Evolutionary conservation across 345 rosid species (phyloP).

Genomic region (Sonneratia alba): DNA sequence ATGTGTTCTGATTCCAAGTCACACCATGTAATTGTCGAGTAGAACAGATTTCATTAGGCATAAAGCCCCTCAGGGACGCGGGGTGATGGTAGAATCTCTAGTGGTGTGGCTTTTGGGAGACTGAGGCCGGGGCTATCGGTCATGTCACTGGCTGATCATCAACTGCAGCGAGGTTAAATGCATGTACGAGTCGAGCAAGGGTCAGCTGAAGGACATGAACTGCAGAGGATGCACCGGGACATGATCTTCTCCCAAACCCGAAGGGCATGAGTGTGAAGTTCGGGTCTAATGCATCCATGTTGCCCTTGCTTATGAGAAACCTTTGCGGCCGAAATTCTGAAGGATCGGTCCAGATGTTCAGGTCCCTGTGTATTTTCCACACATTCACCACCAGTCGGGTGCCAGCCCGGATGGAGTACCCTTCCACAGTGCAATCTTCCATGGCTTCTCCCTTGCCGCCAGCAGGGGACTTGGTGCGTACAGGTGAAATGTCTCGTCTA

Average conservation of each 20-base stretch:
- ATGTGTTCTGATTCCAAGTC: too few species aligned
- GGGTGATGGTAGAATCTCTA: conserved; percentile 14
- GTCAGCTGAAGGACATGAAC: conserved; percentile 27
- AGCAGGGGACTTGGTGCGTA: conserved; percentile 19
- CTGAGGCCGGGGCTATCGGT: conserved; percentile 37
- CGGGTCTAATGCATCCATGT: conserved; percentile 5
- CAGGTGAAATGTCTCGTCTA: conserved; percentile 13
- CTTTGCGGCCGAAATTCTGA: conserved; percentile 37
- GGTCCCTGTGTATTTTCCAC: conserved; percentile 54
- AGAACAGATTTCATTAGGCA: too few species aligned
- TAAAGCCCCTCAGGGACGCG: too few species aligned
- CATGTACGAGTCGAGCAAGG: conserved; percentile 38
- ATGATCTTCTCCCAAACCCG: conserved; percentile 40
- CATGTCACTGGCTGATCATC: conserved; percentile 27
- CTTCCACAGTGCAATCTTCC: conserved; percentile 30
- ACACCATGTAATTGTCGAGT: too few species aligned
- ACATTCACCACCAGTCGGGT: conserved; percentile 33
- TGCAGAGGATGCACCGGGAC: conserved; percentile 37
- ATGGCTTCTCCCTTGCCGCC: conserved; percentile 32
- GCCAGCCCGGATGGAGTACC: conserved; percentile 35
- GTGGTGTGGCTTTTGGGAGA: conserved; percentile 29
- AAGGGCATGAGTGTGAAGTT: conserved; percentile 33
- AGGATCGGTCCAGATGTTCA: conserved; percentile 30
- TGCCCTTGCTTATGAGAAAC: conserved; percentile 12
- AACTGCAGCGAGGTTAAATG: conserved; percentile 19